Conservation (phyloP, 495 filamentous ascomycete species). For the Geoglossum glabrum region DNA sequence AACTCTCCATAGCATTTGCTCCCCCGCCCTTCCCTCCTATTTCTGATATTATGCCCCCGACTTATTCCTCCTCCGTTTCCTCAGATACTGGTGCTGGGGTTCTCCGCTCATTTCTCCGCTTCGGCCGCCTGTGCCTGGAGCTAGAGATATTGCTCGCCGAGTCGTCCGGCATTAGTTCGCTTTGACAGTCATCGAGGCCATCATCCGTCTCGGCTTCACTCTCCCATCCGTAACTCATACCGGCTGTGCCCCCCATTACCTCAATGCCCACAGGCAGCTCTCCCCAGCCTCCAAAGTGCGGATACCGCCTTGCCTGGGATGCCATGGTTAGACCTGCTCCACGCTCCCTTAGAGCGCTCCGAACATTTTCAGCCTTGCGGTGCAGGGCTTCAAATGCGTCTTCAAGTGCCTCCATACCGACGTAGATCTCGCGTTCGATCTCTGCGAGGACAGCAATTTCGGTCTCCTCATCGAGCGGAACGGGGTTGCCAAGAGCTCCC, state of each 20-base stretch:
- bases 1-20: no score
- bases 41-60: no score
- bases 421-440: slow-evolving; percentile 82
- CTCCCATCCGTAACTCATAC: slow-evolving; percentile 23
- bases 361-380: slow-evolving; percentile 59
- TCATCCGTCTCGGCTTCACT: slow-evolving; percentile 46
- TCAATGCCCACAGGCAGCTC: slow-evolving; percentile 16
- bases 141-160: slow-evolving; percentile 76
- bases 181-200: slow-evolving; percentile 33
- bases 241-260: slow-evolving; percentile 35
- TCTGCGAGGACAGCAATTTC: slow-evolving; percentile 80
- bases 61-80: slow-evolving; percentile 51
- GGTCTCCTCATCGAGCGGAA: slow-evolving; percentile 82
- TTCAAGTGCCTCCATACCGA: slow-evolving; percentile 83
- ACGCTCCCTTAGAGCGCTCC: slow-evolving; percentile 57
- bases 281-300: slow-evolving; percentile 12
- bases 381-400: slow-evolving; percentile 91
- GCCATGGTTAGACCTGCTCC: slow-evolving; percentile 60
- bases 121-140: slow-evolving; percentile 46
- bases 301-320: slow-evolving; percentile 47
- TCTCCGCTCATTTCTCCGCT: slow-evolving; percentile 49
- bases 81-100: slow-evolving; percentile 77
- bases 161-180: slow-evolving; percentile 42
- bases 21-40: no score
- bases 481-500: slow-evolving; percentile 32